phyloP scores from a whole-genome alignment of 768 basidiomycete species.

The Podaxis pistillaris region DNA sequence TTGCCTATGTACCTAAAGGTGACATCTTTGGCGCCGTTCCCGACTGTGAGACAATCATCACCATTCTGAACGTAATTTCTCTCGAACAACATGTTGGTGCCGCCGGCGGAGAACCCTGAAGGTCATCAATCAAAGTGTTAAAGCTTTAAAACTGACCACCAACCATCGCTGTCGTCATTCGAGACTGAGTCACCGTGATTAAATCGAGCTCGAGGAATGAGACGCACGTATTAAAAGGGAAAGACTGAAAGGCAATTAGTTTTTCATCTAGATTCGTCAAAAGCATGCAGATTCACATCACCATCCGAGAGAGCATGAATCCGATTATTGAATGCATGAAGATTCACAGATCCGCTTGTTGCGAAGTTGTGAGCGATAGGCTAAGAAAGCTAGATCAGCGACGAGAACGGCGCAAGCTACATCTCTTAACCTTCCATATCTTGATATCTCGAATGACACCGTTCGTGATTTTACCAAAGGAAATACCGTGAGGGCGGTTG shows the following conservation, averaged over 20 bases:
- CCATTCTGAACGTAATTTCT: constrained; percentile 57
- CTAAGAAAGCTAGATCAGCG: constrained; percentile 25
- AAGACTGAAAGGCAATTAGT: constrained; percentile 33
- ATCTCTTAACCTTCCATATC: constrained; percentile 41
- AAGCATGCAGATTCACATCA: constrained; percentile 21
- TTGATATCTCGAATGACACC: constrained; percentile 60
- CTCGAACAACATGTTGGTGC: constrained; percentile 57
- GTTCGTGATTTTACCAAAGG: constrained; percentile 50
- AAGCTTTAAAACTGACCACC: background rate
- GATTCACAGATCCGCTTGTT: constrained; percentile 44
- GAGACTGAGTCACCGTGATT: background rate
- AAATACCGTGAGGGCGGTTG: constrained; percentile 55
- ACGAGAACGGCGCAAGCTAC: background rate
- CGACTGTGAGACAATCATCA: constrained; percentile 62
- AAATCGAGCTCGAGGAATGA: background rate
- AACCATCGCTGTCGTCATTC: constrained; percentile 35
- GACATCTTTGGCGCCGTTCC: constrained; percentile 54
- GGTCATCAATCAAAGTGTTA: background rate
- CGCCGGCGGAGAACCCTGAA: constrained; percentile 52
- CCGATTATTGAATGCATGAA: constrained; percentile 54
- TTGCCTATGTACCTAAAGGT: constrained; percentile 36
- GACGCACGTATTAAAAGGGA: constrained; percentile 62
- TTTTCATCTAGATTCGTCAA: background rate
- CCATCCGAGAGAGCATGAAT: constrained; percentile 53
- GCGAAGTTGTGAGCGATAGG: constrained; percentile 61